A percentile compares a stretch with the other conserved stretches of the same genome.
These are phyloP conservation scores for Zea luxurians DNA, from an alignment of 176 grass and related monocot species.

Conservation along the genomic window DNA sequence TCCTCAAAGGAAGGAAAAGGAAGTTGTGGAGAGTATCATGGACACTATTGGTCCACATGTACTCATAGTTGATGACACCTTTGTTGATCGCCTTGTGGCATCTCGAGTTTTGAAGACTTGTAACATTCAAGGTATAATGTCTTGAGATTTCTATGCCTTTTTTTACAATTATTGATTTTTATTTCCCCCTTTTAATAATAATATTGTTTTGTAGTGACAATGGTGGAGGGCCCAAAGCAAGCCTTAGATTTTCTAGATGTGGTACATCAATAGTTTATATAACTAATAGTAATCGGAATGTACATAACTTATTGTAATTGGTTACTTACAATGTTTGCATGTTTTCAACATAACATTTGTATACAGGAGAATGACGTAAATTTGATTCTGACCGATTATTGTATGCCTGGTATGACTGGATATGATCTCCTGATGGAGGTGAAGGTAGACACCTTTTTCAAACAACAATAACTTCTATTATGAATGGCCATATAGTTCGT, in stretches of 20 bases:
- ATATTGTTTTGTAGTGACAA: background rate
- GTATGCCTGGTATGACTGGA: conserved; percentile 18
- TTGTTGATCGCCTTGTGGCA: background rate
- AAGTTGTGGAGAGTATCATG: background rate
- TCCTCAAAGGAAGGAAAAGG: background rate
- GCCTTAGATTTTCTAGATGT: background rate
- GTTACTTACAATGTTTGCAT: background rate
- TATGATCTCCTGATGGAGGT: conserved; percentile 14
- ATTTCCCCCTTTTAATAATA: background rate
- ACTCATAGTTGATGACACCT: background rate
- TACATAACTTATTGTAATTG: background rate
- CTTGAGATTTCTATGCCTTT: background rate
- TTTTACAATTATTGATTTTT: too few relatives aligned
- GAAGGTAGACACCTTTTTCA: conserved; percentile 11
- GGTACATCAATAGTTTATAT: conserved; percentile 3
- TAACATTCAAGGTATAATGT: background rate
- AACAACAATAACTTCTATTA: background rate
- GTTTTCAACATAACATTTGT: background rate
- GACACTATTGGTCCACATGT: background rate
- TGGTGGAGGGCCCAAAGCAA: background rate
- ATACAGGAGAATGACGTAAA: conserved; percentile 10
- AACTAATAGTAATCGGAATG: background rate
- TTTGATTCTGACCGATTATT: background rate
- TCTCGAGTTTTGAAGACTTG: background rate
- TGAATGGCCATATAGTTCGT: background rate